Percentiles rank a stretch among this genome's conserved stretches.
phyloP scores from a whole-genome alignment of 495 filamentous ascomycete species.

The Extremus antarcticus region DNA sequence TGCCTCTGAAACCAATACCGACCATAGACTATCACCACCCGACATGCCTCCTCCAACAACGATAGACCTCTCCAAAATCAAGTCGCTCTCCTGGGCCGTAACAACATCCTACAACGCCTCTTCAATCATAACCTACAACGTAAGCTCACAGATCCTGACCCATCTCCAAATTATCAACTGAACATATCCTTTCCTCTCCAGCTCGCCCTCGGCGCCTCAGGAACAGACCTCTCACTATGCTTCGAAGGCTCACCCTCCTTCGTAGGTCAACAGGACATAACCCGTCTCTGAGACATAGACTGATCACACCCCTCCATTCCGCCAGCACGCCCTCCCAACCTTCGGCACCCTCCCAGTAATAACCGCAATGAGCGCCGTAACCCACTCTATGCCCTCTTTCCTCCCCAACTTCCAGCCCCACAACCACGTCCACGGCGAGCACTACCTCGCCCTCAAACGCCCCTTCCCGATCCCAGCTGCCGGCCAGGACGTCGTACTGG shows the following conservation, averaged over 20 bases:
- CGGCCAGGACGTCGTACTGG: conserved; percentile 2
- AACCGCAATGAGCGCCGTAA: not conserved
- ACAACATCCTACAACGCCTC: conserved; percentile 4
- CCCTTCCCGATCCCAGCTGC: conserved; percentile 1
- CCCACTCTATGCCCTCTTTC: conserved; percentile 3
- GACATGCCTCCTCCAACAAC: not conserved
- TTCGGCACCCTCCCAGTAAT: conserved; percentile 8
- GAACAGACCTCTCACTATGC: conserved; percentile 6
- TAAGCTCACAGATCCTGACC: no score
- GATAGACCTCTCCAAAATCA: conserved; percentile 7
- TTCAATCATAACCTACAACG: conserved; percentile 14
- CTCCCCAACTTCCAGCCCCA: conserved; percentile 14
- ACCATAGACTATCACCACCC: not conserved
- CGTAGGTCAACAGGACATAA: no score
- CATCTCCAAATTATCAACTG: no score
- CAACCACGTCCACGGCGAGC: conserved; percentile 15
- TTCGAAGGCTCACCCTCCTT: conserved; percentile 13
- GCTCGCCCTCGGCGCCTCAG: conserved; percentile 12
- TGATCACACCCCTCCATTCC: no score
- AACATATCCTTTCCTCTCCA: no score
- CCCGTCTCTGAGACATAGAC: no score
- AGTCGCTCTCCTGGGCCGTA: conserved; percentile 1
- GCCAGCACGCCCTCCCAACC: conserved; percentile 17
- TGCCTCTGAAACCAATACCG: no score
- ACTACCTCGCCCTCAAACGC: conserved; percentile 7